phyloP scores from a whole-genome alignment of 176 grass and related monocot genomes.

The Elaeis guineensis region DNA sequence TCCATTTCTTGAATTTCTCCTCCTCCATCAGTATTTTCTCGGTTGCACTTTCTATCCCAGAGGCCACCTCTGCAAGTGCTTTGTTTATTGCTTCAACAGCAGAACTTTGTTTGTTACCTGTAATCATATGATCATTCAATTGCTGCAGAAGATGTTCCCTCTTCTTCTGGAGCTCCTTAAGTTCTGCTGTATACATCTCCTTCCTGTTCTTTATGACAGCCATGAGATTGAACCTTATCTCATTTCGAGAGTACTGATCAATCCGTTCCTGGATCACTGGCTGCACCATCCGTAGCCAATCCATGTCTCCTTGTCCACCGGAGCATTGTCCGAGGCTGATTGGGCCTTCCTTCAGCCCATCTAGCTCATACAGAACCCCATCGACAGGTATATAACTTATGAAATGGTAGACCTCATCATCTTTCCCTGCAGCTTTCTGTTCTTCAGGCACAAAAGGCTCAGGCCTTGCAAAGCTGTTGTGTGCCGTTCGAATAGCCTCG shows the following conservation, averaged over 20 bases:
- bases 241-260: conserved; percentile 51
- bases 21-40: conserved; percentile 99
- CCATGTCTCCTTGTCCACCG: conserved; percentile 48
- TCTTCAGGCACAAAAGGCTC: conserved; percentile 80
- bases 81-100: conserved; percentile 39
- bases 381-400: conserved; percentile 89
- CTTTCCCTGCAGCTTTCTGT: conserved; percentile 52
- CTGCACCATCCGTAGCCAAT: conserved; percentile 64
- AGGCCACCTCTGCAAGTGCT: conserved; percentile 71
- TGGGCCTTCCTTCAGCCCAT: conserved; percentile 91
- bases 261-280: conserved; percentile 67
- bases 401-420: conserved; percentile 96
- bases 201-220: conserved; percentile 86
- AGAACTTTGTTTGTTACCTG: conserved; percentile 3
- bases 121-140: conserved; percentile 33
- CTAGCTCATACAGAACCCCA: conserved; percentile 74
- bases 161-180: conserved; percentile 92
- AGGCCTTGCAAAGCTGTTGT: conserved; percentile 71
- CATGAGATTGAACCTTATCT: conserved; percentile 91
- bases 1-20: conserved; percentile 97
- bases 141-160: conserved; percentile 71
- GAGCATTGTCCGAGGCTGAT: conserved; percentile 63
- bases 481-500: conserved; percentile 60
- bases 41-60: conserved; percentile 65
- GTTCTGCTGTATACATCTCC: conserved; percentile 61